Evolutionary conservation across 208 protist species (phyloP), one percentile per base, ranked within the genome.

Genomic region (Trypanosoma melophagium): DNA sequence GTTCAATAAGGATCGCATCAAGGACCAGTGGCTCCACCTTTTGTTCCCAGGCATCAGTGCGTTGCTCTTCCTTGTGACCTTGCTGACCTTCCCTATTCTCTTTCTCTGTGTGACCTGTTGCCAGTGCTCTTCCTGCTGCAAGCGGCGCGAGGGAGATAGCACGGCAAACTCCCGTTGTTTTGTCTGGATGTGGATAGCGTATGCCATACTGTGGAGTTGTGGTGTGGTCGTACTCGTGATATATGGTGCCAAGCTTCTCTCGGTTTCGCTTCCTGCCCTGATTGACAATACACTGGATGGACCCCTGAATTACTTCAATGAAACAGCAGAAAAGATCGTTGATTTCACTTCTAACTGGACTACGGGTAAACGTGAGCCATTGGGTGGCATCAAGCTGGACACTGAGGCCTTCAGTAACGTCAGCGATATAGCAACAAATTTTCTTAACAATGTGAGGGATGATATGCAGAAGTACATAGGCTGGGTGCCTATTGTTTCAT

Each of bases 151-250:
- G 42, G 41, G 7, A 49, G 59, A 14, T 17, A 21, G 1, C 22
- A 17, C 21, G 42, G 55, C n/a, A 2, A 35, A 7, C 3, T 61
- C 53, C 13, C 81, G 80, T 51, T 90, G 80, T 69, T 82, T 60
- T 59, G 73, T 90, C 54, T 92, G 83, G 84, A 88, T 94, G 78
- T 89, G 74, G 80, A 81, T 84, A 24, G 54, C 82, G 49, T 74
- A 84, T 38, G 57, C 74, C 31, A 60, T 90, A 9, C 69, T 91
- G 17, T 74, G 76, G 53, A 76, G 81, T 28, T 81, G 74, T 51
- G 80, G 58, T 3, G 79, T 89, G 55, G 80, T 76, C 57, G 71
- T 90, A 16, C 60, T 94, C 19, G 67, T 94, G 19, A 79, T 92
- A 16, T 84, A 78, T 53, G 89, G 88, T 17, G 76, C 74, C 0